Conservation (phyloP, 768 basidiomycete species). For the Mycena olivaceomarginata region DNA sequence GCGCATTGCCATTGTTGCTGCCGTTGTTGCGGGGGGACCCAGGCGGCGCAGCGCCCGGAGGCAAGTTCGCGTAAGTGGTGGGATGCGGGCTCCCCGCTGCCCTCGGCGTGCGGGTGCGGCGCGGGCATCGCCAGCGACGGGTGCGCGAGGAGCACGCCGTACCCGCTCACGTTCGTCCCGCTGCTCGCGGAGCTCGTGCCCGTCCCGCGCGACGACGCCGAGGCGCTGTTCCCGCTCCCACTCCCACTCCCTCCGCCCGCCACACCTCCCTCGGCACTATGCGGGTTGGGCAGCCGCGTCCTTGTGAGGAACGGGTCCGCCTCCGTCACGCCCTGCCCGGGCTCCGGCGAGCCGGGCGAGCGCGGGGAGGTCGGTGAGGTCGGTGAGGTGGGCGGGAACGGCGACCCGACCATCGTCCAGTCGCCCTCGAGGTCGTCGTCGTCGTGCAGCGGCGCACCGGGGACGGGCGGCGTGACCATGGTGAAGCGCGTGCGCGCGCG, state of each 20-base stretch:
- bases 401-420: slow-evolving; percentile 28
- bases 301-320: slow-evolving; percentile 42
- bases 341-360: slow-evolving; percentile 6
- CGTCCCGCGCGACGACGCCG: slow-evolving; percentile 36
- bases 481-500: slow-evolving; percentile 42
- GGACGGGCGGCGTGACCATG: slow-evolving; percentile 34
- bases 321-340: slow-evolving; percentile 30
- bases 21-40: not conserved
- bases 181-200: slow-evolving; percentile 23
- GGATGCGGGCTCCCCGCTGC: slow-evolving; percentile 5
- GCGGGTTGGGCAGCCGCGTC: slow-evolving; percentile 29
- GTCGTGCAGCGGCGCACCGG: slow-evolving; percentile 1
- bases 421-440: slow-evolving; percentile 33
- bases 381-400: not conserved
- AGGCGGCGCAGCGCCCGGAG: slow-evolving; percentile 33
- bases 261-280: not conserved
- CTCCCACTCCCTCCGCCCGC: not conserved
- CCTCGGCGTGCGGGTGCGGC: not conserved
- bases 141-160: slow-evolving; percentile 42
- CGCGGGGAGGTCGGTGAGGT: not conserved
- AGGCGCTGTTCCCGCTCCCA: not conserved
- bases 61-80: slow-evolving; percentile 4
- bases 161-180: slow-evolving; percentile 42
- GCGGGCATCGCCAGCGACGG: slow-evolving; percentile 25
- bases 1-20: not conserved